phyloP scores from a whole-genome alignment of 2,329 filamentous ascomycete species.

The Pseudocercospora ulei region DNA sequence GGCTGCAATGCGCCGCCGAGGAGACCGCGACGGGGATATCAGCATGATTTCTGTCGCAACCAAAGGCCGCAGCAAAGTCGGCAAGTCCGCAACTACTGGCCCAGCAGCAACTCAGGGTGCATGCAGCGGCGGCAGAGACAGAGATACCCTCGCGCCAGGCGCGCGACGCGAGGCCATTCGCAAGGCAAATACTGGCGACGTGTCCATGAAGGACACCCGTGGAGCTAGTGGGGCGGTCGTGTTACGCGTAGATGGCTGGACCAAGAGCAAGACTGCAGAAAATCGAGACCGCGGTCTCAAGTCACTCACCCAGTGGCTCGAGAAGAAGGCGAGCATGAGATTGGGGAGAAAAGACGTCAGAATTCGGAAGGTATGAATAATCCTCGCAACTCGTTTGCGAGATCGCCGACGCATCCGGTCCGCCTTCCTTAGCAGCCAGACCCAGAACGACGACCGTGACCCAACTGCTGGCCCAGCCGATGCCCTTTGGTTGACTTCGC shows the following conservation, averaged over 20 bases:
- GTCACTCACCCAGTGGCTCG: conserved; percentile 36
- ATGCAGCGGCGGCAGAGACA: conserved; percentile 13
- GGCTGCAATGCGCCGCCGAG: conserved; percentile 12
- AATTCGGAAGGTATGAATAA: conserved; percentile 32
- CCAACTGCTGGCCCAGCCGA: conserved; percentile 19
- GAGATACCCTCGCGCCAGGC: conserved; percentile 21
- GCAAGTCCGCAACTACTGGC: conserved; percentile 24
- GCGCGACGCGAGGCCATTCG: conserved; percentile 30
- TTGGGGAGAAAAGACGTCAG: conserved; percentile 31
- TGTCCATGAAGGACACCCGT: conserved; percentile 24
- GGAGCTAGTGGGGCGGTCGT: conserved; percentile 22
- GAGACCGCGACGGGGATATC: conserved; percentile 54
- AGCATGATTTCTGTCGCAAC: conserved; percentile 46
- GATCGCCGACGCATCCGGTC: conserved; percentile 24
- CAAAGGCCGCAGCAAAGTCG: conserved; percentile 27
- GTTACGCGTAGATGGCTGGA: conserved; percentile 37
- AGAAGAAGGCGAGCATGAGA: conserved; percentile 35
- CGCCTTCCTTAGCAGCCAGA: conserved; percentile 27
- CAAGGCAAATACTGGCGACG: conserved; percentile 28
- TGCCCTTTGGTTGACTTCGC: neutral
- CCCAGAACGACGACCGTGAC: conserved; percentile 31
- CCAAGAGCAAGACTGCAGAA: conserved; percentile 34
- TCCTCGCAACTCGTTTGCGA: conserved; percentile 19
- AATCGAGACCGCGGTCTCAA: conserved; percentile 33
- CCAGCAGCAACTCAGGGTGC: conserved; percentile 17